A percentile compares a stretch with the other conserved stretches of the same genome.
Conservation (phyloP, 768 basidiomycete species). For the Collybia mongolica region DNA sequence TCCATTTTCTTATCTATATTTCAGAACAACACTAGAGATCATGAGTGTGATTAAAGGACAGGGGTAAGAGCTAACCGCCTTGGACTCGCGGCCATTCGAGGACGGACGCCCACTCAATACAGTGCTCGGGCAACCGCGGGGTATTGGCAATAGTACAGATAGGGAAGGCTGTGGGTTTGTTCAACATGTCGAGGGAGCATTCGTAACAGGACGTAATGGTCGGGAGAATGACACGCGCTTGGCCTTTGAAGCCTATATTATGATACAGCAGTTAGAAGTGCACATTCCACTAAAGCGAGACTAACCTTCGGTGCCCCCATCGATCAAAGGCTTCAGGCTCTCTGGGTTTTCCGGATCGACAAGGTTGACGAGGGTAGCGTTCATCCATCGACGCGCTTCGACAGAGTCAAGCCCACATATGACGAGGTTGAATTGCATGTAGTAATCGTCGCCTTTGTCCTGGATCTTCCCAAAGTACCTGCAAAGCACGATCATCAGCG, state of each 20-base stretch:
- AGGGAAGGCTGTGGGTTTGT: constrained; percentile 95
- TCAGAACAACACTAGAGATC: constrained; percentile 1
- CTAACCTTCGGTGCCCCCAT: constrained; percentile 96
- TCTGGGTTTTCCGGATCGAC: constrained; percentile 94
- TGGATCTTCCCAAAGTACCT: constrained; percentile 98
- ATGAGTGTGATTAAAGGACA: background rate
- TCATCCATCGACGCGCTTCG: constrained; percentile 98
- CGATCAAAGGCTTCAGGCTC: constrained; percentile 93
- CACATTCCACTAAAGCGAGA: background rate
- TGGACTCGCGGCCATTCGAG: constrained; percentile 96
- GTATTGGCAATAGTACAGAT: constrained; percentile 99
- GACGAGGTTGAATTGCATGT: constrained; percentile 94
- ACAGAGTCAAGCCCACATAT: constrained; percentile 98
- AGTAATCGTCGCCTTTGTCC: constrained; percentile 94
- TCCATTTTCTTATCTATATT: constrained; percentile 88
- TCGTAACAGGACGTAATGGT: constrained; percentile 97
- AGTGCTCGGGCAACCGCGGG: constrained; percentile 95
- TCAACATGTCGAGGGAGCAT: constrained; percentile 97
- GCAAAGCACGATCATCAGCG: constrained; percentile 4
- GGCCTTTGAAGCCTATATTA: constrained; percentile 89
- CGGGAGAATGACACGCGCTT: constrained; percentile 95
- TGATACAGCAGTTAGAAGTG: constrained; percentile 1
- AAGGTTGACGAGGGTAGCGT: constrained; percentile 92
- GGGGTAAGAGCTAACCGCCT: constrained; percentile 57
- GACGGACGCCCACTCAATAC: constrained; percentile 99